These are phyloP conservation scores for Endoconidiophora polonica DNA, from an alignment of 2,329 filamentous ascomycete species.

Conservation along the genomic window DNA sequence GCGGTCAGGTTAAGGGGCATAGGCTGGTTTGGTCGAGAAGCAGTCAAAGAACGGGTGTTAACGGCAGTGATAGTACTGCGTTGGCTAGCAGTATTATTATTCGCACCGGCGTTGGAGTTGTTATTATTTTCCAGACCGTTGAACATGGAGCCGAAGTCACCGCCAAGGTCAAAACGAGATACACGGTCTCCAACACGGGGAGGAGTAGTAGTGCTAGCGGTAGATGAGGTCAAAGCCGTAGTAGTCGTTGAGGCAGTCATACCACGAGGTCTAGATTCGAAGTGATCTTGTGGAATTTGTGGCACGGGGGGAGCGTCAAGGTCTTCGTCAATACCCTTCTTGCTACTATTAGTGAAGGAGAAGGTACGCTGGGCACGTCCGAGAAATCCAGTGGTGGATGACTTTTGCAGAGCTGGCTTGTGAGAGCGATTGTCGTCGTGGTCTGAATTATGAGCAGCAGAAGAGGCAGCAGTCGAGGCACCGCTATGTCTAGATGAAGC, in stretches of 20 bases:
- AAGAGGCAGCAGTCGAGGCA: conserved; percentile 44
- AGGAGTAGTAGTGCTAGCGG: conserved; percentile 35
- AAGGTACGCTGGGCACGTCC: conserved; percentile 41
- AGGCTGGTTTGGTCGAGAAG: conserved; percentile 26
- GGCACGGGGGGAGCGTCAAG: conserved; percentile 20
- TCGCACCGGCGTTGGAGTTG: neutral
- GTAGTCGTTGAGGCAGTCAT: conserved; percentile 11
- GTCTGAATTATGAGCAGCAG: conserved; percentile 23
- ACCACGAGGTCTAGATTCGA: conserved; percentile 6
- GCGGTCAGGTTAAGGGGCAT: conserved; percentile 32
- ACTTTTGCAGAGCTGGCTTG: conserved; percentile 29
- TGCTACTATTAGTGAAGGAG: conserved; percentile 37
- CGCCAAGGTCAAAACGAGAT: conserved; percentile 33
- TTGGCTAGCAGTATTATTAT: conserved; percentile 20
- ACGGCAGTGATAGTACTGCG: conserved; percentile 20
- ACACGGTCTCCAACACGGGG: conserved; percentile 27
- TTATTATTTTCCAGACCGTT: conserved; percentile 38
- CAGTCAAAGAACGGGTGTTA: conserved; percentile 29
- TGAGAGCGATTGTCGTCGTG: conserved; percentile 6
- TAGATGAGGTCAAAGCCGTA: conserved; percentile 31
- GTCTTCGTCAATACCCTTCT: conserved; percentile 23
- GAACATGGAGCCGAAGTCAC: conserved; percentile 42
- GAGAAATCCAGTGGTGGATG: conserved; percentile 32
- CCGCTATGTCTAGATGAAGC: conserved; percentile 46
- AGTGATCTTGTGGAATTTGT: conserved; percentile 11